phyloP scores from a whole-genome alignment of 2,329 filamentous ascomycete genomes.

The Chaetomium olivaceum region DNA sequence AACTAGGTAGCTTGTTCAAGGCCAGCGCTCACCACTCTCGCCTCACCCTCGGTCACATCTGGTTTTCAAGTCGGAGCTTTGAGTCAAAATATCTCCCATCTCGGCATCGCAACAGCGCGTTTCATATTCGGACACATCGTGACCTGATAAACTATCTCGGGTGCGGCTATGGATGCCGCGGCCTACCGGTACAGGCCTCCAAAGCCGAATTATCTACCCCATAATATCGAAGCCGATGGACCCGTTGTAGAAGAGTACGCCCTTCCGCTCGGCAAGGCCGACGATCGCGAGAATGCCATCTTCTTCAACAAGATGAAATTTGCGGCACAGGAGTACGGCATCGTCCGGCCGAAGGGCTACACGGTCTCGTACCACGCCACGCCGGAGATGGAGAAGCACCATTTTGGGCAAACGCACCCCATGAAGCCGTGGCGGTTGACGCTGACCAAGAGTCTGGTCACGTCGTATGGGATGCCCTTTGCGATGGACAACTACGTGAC shows the following conservation, averaged over 20 bases:
- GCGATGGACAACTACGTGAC: slow-evolving; percentile 94
- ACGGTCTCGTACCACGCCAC: slow-evolving; percentile 96
- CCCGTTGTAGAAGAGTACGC: slow-evolving; percentile 55
- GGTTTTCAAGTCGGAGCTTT: too few species aligned
- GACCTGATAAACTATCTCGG: background rate
- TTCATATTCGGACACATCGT: background rate
- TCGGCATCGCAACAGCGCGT: background rate
- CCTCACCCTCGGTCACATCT: too few species aligned
- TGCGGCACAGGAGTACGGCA: slow-evolving; percentile 62
- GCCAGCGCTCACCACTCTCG: background rate
- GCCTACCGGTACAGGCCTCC: slow-evolving; percentile 56
- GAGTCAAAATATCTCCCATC: background rate
- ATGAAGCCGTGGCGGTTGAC: slow-evolving; percentile 99
- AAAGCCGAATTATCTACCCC: slow-evolving; percentile 62
- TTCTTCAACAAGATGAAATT: slow-evolving; percentile 61
- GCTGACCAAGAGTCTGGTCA: slow-evolving; percentile 89
- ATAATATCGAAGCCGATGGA: slow-evolving; percentile 52
- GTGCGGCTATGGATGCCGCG: slow-evolving; percentile 43
- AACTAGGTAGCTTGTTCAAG: background rate
- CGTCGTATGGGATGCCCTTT: slow-evolving; percentile 92
- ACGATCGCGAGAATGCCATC: slow-evolving; percentile 56
- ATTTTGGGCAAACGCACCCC: slow-evolving; percentile 94
- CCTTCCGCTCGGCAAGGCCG: slow-evolving; percentile 51
- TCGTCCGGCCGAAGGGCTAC: slow-evolving; percentile 80
- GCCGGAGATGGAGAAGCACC: slow-evolving; percentile 90